phyloP scores from a whole-genome alignment of 177 flowering plant genomes.

The Vitis hybrid region DNA sequence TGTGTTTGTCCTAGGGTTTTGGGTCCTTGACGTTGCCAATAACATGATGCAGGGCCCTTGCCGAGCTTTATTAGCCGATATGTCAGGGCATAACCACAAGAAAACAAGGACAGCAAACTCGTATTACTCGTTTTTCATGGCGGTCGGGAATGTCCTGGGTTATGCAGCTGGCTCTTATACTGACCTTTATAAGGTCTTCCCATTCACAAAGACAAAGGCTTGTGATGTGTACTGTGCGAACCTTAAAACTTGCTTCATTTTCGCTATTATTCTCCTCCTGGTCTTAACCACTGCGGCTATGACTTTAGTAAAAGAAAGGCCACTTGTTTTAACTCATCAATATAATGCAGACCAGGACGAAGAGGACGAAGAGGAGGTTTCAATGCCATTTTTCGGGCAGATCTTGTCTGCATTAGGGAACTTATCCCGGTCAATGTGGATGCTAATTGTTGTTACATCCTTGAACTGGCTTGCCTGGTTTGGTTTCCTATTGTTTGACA shows the following conservation, averaged over 20 bases:
- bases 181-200: constrained; percentile 43
- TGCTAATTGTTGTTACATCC: constrained; percentile 55
- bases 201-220: constrained; percentile 55
- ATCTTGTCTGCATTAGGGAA: constrained; percentile 37
- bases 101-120: constrained; percentile 51
- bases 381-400: constrained; percentile 38
- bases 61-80: constrained; percentile 64
- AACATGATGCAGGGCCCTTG: constrained; percentile 79
- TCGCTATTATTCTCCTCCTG: constrained; percentile 45
- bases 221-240: constrained; percentile 80
- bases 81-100: constrained; percentile 37
- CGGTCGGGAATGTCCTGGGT: constrained; percentile 75
- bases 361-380: too few species aligned
- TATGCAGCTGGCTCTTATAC: constrained; percentile 66
- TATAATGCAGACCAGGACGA: too few species aligned
- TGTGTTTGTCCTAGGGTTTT: constrained; percentile 69
- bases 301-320: constrained; percentile 12
- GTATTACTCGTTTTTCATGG: constrained; percentile 76
- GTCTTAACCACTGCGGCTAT: constrained; percentile 40
- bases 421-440: constrained; percentile 55
- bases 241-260: constrained; percentile 63
- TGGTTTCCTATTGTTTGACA: constrained; percentile 64
- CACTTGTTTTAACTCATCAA: too few species aligned
- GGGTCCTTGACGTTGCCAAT: constrained; percentile 87
- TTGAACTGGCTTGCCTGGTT: constrained; percentile 87